Conservation (phyloP, 2,329 filamentous ascomycete genomes). For the Aspergillus amoenus region DNA sequence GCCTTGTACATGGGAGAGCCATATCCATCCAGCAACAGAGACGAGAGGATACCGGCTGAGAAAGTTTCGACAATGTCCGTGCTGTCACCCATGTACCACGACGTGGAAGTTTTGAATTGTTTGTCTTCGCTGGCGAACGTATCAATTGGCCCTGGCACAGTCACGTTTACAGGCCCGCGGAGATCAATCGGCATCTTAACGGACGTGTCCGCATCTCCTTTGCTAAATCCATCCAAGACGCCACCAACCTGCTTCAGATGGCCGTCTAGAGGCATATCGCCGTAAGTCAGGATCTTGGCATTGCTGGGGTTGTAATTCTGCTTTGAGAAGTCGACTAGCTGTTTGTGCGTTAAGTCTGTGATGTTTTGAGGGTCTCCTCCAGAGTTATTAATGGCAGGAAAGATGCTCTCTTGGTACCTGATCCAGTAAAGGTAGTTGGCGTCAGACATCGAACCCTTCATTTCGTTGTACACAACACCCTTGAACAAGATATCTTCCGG, state of each 20-base stretch:
- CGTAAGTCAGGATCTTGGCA: constrained; percentile 92
- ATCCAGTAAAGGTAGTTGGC: constrained; percentile 96
- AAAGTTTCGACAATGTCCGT: constrained; percentile 85
- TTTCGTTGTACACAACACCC: constrained; percentile 72
- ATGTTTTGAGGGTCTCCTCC: constrained; percentile 96
- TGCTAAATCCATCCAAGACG: constrained; percentile 71
- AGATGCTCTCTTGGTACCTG: constrained; percentile 89
- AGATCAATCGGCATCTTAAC: constrained; percentile 77
- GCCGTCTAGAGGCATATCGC: constrained; percentile 80
- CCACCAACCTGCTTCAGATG: constrained; percentile 78
- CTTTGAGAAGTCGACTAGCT: constrained; percentile 83
- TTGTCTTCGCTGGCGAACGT: constrained; percentile 80
- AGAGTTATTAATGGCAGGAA: constrained; percentile 92
- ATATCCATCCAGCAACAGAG: constrained; percentile 87
- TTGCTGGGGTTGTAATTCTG: constrained; percentile 98
- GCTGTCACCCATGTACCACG: constrained; percentile 86
- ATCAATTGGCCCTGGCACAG: constrained; percentile 77
- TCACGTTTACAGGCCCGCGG: constrained; percentile 66
- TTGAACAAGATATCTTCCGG: constrained; percentile 45
- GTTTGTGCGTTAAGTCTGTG: constrained; percentile 88
- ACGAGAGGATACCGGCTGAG: constrained; percentile 76
- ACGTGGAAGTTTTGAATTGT: constrained; percentile 90
- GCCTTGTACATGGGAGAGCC: constrained; percentile 89
- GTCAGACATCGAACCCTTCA: constrained; percentile 99
- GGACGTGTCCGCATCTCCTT: constrained; percentile 66